Evolutionary conservation across 2,329 filamentous ascomycete genomes (phyloP), one percentile per base, ranked within the genome.

Genomic region (Cercospora citrullina): DNA sequence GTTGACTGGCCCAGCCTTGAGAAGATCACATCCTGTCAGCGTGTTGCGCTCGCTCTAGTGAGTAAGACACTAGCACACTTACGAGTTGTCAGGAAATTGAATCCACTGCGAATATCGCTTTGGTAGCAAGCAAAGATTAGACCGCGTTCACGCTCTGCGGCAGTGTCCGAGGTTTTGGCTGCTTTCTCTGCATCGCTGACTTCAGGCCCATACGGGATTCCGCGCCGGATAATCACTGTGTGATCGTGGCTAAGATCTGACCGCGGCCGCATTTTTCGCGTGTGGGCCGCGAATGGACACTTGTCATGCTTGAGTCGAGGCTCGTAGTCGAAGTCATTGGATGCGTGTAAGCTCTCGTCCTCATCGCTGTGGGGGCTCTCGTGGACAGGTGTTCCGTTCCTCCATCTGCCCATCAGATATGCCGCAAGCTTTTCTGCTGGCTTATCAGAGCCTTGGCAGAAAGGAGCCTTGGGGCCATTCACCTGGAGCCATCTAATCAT

Each of bases 41-140:
- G 6, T 23, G 23, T 48, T 5, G 45, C 3, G 21, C 33, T 61
- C 59, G 18, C 59, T 61, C 21, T 61, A 28, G 48, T 61, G 59
- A 21, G 33, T 18, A 30, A 61, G 59, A 61, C 48, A 21, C 18
- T 61, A 28, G 59, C 59, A 61, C 59, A 61, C 59, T 61, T 61
- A 61, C 59, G 59, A 61, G 59, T 61, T 61, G 59, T 61, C 59
- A 61, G 59, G n/a, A 61, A 61, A 61, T 61, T 61, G 59, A 61
- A 61, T 61, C 59, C 59, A 45, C 36, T 61, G 59, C 59, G 59
- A 48, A 61, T 61, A 61, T 61, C 59, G 33, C 59, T 61, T 48
- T 61, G 59, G 36, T 61, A 61, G 59, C 59, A 61, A 48, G 59
- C 59, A 45, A 61, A 61, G 59, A 61, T 14, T 61, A 61, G 59